phyloP scores from a whole-genome alignment of 208 protist genomes.

The Trypanosoma congolense region DNA sequence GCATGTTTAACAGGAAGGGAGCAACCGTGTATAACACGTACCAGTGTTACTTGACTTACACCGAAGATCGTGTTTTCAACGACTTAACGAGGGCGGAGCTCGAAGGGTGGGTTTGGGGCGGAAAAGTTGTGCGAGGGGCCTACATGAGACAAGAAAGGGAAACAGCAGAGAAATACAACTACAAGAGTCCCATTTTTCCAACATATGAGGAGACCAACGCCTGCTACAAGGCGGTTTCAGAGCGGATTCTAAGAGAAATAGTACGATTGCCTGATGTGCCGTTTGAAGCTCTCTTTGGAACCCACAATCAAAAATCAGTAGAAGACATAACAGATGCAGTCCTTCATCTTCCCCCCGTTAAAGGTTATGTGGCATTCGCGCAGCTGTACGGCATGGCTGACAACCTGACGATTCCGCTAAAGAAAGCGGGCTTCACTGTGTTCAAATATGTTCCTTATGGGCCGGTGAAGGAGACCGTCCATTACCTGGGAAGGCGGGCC shows the following conservation, averaged over 20 bases:
- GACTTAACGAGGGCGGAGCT: conserved; percentile 81
- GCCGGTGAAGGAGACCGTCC: conserved; percentile 92
- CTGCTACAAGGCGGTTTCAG: conserved; percentile 80
- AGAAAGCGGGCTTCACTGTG: conserved; percentile 72
- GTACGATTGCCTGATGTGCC: conserved; percentile 38
- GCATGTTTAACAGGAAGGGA: conserved; percentile 86
- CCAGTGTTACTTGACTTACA: conserved; percentile 95
- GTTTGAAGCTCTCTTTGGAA: conserved; percentile 85
- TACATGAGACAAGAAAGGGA: conserved; percentile 92
- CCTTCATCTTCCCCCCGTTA: conserved; percentile 32
- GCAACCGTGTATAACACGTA: conserved; percentile 96
- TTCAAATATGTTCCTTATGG: conserved; percentile 97
- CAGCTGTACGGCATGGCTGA: conserved; percentile 97
- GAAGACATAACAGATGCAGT: conserved; percentile 63
- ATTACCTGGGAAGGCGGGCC: conserved; percentile 93
- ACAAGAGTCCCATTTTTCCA: conserved; percentile 87
- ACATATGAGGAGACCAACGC: conserved; percentile 89
- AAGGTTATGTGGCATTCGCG: conserved; percentile 79
- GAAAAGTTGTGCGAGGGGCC: conserved; percentile 95
- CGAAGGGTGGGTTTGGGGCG: conserved; percentile 87
- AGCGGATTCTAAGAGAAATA: conserved; percentile 63
- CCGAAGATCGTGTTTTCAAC: conserved; percentile 73
- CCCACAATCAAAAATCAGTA: conserved; percentile 91
- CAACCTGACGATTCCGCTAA: conserved; percentile 92
- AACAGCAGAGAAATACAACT: conserved; percentile 66